phyloP scores from a whole-genome alignment of 2,329 filamentous ascomycete species.

The Epichloe scottii region DNA sequence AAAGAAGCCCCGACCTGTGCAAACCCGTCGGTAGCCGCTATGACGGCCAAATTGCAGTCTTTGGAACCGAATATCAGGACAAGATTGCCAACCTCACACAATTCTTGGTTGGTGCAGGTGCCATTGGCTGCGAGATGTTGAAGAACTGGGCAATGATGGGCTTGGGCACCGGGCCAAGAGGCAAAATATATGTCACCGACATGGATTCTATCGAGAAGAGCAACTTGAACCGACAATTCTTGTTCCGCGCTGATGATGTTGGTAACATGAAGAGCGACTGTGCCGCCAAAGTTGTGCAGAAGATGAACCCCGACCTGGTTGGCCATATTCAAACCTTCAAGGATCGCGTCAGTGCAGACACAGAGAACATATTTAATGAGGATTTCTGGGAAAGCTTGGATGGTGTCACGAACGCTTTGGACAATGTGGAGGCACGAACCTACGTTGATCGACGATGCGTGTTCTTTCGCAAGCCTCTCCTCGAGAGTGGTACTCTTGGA shows the following conservation, averaged over 20 bases:
- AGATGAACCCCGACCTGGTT: slow-evolving; percentile 86
- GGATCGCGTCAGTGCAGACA: slow-evolving; percentile 83
- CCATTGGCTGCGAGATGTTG: slow-evolving; percentile 97
- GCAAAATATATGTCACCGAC: slow-evolving; percentile 85
- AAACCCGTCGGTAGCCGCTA: slow-evolving; percentile 77
- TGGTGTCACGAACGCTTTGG: slow-evolving; percentile 89
- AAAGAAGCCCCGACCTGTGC: slow-evolving; percentile 76
- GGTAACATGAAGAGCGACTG: slow-evolving; percentile 95
- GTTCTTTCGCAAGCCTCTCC: slow-evolving; percentile 92
- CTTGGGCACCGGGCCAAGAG: slow-evolving; percentile 73
- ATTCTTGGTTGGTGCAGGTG: slow-evolving; percentile 90
- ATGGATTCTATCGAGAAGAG: slow-evolving; percentile 99
- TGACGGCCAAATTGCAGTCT: slow-evolving; percentile 94
- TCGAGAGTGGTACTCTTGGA: slow-evolving; percentile 95
- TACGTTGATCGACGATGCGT: slow-evolving; percentile 95
- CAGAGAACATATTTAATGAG: slow-evolving; percentile 90
- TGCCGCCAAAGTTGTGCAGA: slow-evolving; percentile 76
- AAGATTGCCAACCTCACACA: slow-evolving; percentile 84
- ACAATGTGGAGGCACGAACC: slow-evolving; percentile 93
- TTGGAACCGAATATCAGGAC: slow-evolving; percentile 85
- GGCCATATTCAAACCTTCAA: slow-evolving; percentile 78
- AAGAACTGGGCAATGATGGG: slow-evolving; percentile 99
- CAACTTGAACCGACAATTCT: slow-evolving; percentile 93
- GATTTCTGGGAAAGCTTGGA: slow-evolving; percentile 80
- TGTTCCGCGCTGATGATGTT: slow-evolving; percentile 89